A percentile compares a stretch with the other conserved stretches of the same genome.
Evolutionary conservation across 1,284 basidiomycete genomes (phyloP).

Genomic region (Ceratorhiza oryzae-sativae): DNA sequence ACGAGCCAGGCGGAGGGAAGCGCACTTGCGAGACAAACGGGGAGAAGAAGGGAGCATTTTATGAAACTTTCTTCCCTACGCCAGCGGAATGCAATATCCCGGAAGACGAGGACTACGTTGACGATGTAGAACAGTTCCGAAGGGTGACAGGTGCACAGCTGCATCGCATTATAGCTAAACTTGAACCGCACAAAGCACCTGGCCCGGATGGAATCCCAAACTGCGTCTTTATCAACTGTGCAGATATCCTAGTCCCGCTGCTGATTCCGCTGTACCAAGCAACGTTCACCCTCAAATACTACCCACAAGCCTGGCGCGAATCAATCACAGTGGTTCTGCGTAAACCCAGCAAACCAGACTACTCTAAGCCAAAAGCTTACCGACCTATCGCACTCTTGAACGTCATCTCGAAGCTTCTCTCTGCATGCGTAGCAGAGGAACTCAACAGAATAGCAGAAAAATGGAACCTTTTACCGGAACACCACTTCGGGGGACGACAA

Average conservation of each 20-base stretch:
- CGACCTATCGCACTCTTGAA: conserved; percentile 42
- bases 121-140: not conserved
- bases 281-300: conserved; percentile 23
- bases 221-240: conserved; percentile 48
- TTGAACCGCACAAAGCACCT: conserved; percentile 50
- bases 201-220: conserved; percentile 53
- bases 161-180: not conserved
- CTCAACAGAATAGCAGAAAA: conserved; percentile 24
- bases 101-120: not conserved
- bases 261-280: conserved; percentile 36
- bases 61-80: conserved; percentile 41
- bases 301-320: conserved; percentile 34
- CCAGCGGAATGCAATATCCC: not conserved
- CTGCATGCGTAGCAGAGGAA: conserved; percentile 3
- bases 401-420: conserved; percentile 34
- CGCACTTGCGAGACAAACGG: not conserved
- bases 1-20: not conserved
- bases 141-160: conserved; percentile 28
- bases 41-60: conserved; percentile 35
- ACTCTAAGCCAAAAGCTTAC: conserved; percentile 40
- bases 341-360: conserved; percentile 40
- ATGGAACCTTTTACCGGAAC: conserved; percentile 27
- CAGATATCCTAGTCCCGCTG: conserved; percentile 48
- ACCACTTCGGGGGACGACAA: conserved; percentile 38
- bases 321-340: conserved; percentile 28